Evolutionary conservation across 805 yeast genomes (phyloP).

Genomic region (Wickerhamiella qilinensis): DNA sequence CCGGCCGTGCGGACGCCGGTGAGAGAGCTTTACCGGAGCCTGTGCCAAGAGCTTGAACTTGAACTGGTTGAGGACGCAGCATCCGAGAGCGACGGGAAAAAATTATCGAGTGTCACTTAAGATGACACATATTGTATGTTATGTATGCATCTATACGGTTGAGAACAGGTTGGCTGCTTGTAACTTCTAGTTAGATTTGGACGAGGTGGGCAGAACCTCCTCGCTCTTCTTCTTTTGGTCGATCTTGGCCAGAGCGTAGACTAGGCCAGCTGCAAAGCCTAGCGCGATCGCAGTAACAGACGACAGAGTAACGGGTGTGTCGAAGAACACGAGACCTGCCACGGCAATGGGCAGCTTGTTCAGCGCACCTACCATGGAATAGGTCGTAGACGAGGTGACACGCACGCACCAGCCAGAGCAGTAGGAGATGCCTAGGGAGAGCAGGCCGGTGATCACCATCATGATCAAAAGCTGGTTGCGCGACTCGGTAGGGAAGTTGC

Average conservation of each 20-base stretch:
- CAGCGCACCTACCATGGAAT: slow-evolving; percentile 98
- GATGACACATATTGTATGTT: too few relatives aligned
- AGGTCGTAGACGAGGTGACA: slow-evolving; percentile 95
- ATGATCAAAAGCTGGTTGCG: slow-evolving; percentile 55
- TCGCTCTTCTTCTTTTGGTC: slow-evolving; percentile 43
- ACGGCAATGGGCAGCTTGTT: slow-evolving; percentile 96
- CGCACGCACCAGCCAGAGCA: slow-evolving; percentile 99
- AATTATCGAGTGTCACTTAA: too few relatives aligned
- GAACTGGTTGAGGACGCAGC: too few relatives aligned
- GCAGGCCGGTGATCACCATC: slow-evolving; percentile 85
- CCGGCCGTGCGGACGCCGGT: slow-evolving; percentile 27
- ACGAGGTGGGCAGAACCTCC: slow-evolving; percentile 13
- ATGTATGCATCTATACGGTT: too few relatives aligned
- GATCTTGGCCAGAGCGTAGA: slow-evolving; percentile 90
- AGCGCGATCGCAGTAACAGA: slow-evolving; percentile 79
- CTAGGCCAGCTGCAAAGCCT: slow-evolving; percentile 92
- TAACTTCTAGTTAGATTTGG: neutral
- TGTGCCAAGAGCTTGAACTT: neutral
- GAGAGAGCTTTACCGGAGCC: slow-evolving; percentile 6
- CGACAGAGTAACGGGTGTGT: slow-evolving; percentile 86
- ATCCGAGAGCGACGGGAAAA: too few relatives aligned
- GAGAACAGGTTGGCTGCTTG: too few relatives aligned
- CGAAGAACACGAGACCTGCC: slow-evolving; percentile 87
- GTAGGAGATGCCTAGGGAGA: slow-evolving; percentile 94
- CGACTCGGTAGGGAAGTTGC: slow-evolving; percentile 63